These are phyloP conservation scores for Albifimbria verrucaria DNA, from an alignment of 2,329 filamentous ascomycete species.

Conservation along the genomic window DNA sequence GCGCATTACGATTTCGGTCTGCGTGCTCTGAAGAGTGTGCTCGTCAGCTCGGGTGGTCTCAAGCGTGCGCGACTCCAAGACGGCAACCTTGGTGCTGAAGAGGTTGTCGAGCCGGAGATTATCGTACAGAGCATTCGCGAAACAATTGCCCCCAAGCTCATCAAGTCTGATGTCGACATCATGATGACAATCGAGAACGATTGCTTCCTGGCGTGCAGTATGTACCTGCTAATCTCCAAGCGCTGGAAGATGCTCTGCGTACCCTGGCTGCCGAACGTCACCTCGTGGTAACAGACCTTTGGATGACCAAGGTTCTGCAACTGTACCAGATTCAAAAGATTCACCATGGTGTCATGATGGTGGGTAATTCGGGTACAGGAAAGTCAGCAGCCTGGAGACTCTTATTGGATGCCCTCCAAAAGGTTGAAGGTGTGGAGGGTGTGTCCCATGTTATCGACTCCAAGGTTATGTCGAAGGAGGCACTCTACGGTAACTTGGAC, in stretches of 20 bases:
- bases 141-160: slow-evolving; percentile 96
- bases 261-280: slow-evolving; percentile 81
- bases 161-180: slow-evolving; percentile 84
- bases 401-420: slow-evolving; percentile 84
- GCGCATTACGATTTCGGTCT: slow-evolving; percentile 99
- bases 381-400: slow-evolving; percentile 96
- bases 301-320: slow-evolving; percentile 97
- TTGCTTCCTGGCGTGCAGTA: slow-evolving; percentile 92
- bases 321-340: slow-evolving; percentile 97
- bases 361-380: slow-evolving; percentile 93
- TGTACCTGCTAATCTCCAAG: slow-evolving; percentile 79
- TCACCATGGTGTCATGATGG: slow-evolving; percentile 99
- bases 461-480: slow-evolving; percentile 99
- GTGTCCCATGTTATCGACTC: slow-evolving; percentile 98
- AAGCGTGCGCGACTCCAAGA: slow-evolving; percentile 76
- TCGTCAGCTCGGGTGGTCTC: slow-evolving; percentile 94
- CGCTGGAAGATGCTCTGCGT: slow-evolving; percentile 77
- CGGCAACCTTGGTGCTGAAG: slow-evolving; percentile 60
- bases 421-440: slow-evolving; percentile 87
- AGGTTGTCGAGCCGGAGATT: slow-evolving; percentile 88
- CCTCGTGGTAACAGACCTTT: slow-evolving; percentile 85
- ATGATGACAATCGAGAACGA: slow-evolving; percentile 80
- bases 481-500: slow-evolving; percentile 91
- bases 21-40: slow-evolving; percentile 94
- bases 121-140: slow-evolving; percentile 98